These are phyloP conservation scores for Rhodamnia rubescens DNA, from an alignment of 345 rosid genomes.

Conservation along the genomic window DNA sequence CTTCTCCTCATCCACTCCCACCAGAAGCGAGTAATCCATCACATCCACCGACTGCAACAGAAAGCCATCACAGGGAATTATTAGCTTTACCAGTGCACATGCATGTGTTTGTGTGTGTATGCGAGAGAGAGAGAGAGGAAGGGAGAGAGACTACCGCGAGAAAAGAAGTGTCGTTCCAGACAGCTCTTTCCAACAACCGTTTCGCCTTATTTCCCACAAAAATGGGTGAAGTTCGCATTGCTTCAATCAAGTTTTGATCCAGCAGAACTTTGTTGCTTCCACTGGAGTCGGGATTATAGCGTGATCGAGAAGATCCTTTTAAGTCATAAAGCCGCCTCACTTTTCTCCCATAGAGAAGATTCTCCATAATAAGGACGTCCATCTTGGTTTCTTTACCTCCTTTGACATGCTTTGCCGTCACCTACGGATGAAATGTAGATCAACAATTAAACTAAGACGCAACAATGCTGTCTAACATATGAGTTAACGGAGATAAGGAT, in stretches of 20 bases:
- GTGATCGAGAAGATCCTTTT: slow-evolving; percentile 88
- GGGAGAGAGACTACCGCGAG: slow-evolving; percentile 58
- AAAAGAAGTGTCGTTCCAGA: slow-evolving; percentile 93
- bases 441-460: background rate
- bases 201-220: slow-evolving; percentile 94
- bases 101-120: accelerated
- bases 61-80: background rate
- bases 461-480: background rate
- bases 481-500: background rate
- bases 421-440: slow-evolving; percentile 26
- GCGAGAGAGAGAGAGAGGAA: accelerated
- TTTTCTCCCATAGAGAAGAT: slow-evolving; percentile 70
- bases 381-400: slow-evolving; percentile 82
- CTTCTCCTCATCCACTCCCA: slow-evolving; percentile 88
- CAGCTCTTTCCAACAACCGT: slow-evolving; percentile 84
- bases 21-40: slow-evolving; percentile 94
- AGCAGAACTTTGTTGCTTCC: slow-evolving; percentile 90
- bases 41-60: slow-evolving; percentile 68
- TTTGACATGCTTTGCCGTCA: slow-evolving; percentile 57
- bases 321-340: slow-evolving; percentile 80
- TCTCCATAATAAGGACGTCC: slow-evolving; percentile 97
- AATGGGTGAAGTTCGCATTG: slow-evolving; percentile 94
- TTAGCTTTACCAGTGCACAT: background rate
- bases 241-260: slow-evolving; percentile 96
- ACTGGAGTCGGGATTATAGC: slow-evolving; percentile 78